Evolutionary conservation across 2,329 filamentous ascomycete genomes (phyloP).

Genomic region (Chrysosporium keratinophilum): DNA sequence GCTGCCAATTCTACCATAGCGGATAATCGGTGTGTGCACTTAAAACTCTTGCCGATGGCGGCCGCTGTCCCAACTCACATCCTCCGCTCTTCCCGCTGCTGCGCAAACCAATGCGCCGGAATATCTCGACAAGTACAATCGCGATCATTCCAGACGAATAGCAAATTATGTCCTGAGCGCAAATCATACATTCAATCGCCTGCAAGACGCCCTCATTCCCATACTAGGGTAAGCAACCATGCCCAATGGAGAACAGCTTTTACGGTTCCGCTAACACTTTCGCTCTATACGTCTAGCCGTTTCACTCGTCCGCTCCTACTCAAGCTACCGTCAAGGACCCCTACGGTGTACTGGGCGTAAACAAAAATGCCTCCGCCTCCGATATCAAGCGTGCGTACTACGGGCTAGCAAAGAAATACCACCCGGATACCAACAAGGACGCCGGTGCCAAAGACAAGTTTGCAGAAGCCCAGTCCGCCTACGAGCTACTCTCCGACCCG

Average conservation of each 20-base stretch:
- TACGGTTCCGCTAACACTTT: conserved; percentile 6
- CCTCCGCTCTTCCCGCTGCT: conserved; percentile 33
- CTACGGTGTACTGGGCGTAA: conserved; percentile 76
- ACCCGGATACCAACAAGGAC: conserved; percentile 97
- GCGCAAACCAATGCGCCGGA: conserved; percentile 27
- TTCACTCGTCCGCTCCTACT: conserved; percentile 44
- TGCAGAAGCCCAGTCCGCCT: conserved; percentile 81
- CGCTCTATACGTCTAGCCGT: conserved; percentile 24
- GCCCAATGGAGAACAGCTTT: neutral
- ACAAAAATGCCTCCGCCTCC: conserved; percentile 64
- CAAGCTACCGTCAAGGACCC: conserved; percentile 74
- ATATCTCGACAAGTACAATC: conserved; percentile 28
- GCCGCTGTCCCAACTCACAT: conserved; percentile 35
- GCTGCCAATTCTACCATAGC: neutral
- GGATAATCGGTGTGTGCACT: conserved; percentile 20
- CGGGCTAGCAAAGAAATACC: conserved; percentile 90
- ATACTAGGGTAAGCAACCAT: conserved; percentile 25
- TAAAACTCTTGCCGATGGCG: conserved; percentile 30
- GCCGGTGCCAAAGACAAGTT: conserved; percentile 88
- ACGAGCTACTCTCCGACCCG: conserved; percentile 84
- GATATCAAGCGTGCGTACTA: conserved; percentile 99
- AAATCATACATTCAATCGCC: conserved; percentile 22
- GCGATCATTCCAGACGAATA: conserved; percentile 27
- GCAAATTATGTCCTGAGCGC: conserved; percentile 20
- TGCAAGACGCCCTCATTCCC: conserved; percentile 20